phyloP scores from a whole-genome alignment of 2,329 filamentous ascomycete genomes.

The Fusarium piperis region DNA sequence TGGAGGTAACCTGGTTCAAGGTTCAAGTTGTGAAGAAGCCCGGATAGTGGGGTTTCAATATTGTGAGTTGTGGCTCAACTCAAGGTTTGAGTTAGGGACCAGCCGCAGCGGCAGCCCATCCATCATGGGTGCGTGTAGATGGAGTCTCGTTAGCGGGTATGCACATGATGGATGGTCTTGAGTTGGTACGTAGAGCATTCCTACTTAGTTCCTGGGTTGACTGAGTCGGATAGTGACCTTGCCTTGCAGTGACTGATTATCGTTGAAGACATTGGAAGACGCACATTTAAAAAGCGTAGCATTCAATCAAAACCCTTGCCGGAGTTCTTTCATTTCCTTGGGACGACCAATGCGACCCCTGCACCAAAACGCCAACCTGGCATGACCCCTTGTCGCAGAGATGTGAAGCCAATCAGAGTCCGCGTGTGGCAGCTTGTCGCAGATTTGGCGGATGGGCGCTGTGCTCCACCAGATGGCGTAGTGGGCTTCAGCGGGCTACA shows the following conservation, averaged over 20 bases:
- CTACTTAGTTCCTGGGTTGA: not conserved
- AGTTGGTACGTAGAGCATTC: not conserved
- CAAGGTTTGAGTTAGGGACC: not conserved
- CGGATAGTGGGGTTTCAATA: not conserved
- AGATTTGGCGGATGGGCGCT: constrained; percentile 18
- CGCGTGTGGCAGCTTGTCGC: not conserved
- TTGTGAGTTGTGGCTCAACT: constrained; percentile 1
- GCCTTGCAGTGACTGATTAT: not conserved
- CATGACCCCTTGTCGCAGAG: constrained; percentile 12
- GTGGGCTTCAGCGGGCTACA: constrained; percentile 3
- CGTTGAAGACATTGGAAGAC: not conserved
- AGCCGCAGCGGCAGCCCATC: not conserved
- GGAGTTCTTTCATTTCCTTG: constrained; percentile 28
- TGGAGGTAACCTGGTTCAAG: not conserved
- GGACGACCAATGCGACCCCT: constrained; percentile 25
- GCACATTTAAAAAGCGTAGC: constrained; percentile 9
- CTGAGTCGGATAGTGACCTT: not conserved
- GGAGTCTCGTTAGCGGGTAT: not conserved
- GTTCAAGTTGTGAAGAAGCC: not conserved
- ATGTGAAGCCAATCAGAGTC: constrained; percentile 23
- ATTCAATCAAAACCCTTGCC: constrained; percentile 11
- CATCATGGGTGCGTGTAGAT: not conserved
- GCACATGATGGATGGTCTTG: not conserved
- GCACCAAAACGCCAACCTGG: constrained; percentile 33
- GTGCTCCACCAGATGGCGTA: constrained; percentile 19